Evolutionary conservation across 148 eudicot species (phyloP).

Genomic region (Oxyria digyna): DNA sequence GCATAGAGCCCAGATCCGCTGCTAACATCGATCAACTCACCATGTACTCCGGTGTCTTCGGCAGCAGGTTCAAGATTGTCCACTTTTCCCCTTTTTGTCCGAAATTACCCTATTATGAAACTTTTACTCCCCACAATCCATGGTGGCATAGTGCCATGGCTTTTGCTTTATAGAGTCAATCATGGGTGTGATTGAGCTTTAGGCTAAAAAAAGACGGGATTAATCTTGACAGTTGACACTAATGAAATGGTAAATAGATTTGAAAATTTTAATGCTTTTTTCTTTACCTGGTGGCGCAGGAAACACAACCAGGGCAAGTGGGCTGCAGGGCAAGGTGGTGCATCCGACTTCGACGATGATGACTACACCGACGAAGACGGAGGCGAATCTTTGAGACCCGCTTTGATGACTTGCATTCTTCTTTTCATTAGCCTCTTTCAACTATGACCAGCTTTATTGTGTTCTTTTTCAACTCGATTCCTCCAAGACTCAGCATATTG

Average conservation of each 20-base stretch:
- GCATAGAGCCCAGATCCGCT: constrained; percentile 79
- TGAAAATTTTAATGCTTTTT: not conserved
- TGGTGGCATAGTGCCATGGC: not conserved
- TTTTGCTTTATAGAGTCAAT: constrained; percentile 6
- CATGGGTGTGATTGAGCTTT: not conserved
- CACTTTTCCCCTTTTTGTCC: not conserved
- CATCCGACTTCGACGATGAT: constrained; percentile 28
- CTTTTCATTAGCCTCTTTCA: constrained; percentile 10
- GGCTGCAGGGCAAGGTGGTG: constrained; percentile 42
- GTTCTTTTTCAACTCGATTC: not conserved
- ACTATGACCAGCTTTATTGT: constrained; percentile 5
- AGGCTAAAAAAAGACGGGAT: too few species aligned
- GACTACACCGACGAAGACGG: constrained; percentile 29
- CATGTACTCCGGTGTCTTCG: constrained; percentile 67
- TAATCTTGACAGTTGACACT: too few species aligned
- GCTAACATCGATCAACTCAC: constrained; percentile 57
- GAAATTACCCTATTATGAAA: not conserved
- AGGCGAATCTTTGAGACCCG: constrained; percentile 9
- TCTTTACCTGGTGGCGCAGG: constrained; percentile 22
- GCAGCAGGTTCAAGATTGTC: constrained; percentile 44
- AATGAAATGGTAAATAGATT: too few species aligned
- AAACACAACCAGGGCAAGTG: constrained; percentile 53
- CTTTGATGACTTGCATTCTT: constrained; percentile 12
- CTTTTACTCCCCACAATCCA: not conserved
- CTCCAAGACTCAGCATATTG: not conserved